phyloP scores from a whole-genome alignment of 2,329 filamentous ascomycete species.

The Hymenoscyphus fraxineus region DNA sequence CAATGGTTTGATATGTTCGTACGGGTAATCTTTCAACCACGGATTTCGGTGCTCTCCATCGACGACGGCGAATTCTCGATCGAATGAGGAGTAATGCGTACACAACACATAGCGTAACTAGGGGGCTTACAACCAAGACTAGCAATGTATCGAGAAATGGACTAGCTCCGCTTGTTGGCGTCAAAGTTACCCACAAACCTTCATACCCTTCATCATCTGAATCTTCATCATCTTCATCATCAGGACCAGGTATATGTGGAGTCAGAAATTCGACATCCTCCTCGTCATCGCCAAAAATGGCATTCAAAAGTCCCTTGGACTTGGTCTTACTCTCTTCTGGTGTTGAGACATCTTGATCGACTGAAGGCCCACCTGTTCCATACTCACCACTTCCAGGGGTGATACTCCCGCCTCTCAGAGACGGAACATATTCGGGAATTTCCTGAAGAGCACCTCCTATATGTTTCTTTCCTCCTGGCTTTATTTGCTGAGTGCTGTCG shows the following conservation, averaged over 20 bases:
- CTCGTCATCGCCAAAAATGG: conserved; percentile 47
- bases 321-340: conserved; percentile 25
- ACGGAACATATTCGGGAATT: conserved; percentile 33
- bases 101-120: conserved; percentile 88
- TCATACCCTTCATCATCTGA: conserved; percentile 53
- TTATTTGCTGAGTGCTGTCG: conserved; percentile 17
- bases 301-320: conserved; percentile 43
- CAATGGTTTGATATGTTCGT: conserved; percentile 87
- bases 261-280: conserved; percentile 35
- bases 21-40: conserved; percentile 93
- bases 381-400: conserved; percentile 74
- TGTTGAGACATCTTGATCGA: conserved; percentile 29
- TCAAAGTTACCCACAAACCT: conserved; percentile 94
- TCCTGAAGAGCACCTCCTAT: conserved; percentile 29
- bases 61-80: conserved; percentile 79
- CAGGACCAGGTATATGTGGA: conserved; percentile 10
- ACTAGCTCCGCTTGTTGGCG: conserved; percentile 81
- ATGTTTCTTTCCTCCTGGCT: conserved; percentile 28
- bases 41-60: conserved; percentile 97
- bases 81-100: conserved; percentile 85
- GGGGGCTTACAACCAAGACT: conserved; percentile 91
- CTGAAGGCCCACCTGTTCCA: conserved; percentile 26
- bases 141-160: conserved; percentile 95
- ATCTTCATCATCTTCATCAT: conserved; percentile 24
- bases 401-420: conserved; percentile 60